These are phyloP conservation scores for Chrysoporthe deuterocubensis DNA, from an alignment of 2,329 filamentous ascomycete genomes.

Conservation along the genomic window DNA sequence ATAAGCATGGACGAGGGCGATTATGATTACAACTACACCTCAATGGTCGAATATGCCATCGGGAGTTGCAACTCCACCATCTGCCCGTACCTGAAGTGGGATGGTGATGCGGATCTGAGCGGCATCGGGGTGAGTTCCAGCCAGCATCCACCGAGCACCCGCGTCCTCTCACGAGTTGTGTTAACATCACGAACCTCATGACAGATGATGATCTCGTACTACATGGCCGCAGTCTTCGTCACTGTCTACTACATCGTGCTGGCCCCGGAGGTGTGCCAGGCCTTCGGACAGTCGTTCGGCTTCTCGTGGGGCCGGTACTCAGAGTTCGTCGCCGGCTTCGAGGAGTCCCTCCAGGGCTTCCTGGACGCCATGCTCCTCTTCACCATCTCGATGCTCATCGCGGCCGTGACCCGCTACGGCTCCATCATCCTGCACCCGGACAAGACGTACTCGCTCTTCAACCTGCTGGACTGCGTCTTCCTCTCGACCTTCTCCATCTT, in stretches of 20 bases:
- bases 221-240: conserved; percentile 25
- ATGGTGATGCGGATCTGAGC: conserved; percentile 25
- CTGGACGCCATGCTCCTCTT: conserved; percentile 24
- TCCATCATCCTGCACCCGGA: conserved; percentile 18
- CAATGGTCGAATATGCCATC: neutral
- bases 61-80: conserved; percentile 24
- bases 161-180: no score
- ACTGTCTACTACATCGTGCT: conserved; percentile 28
- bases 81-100: conserved; percentile 23
- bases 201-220: conserved; percentile 27
- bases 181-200: neutral
- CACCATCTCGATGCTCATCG: conserved; percentile 26
- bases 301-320: neutral
- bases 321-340: neutral
- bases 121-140: conserved; percentile 25
- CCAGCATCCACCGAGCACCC: neutral
- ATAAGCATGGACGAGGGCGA: conserved; percentile 5
- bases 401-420: conserved; percentile 24
- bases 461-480: conserved; percentile 24
- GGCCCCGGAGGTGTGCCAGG: conserved; percentile 13
- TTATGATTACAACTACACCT: neutral
- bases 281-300: conserved; percentile 2
- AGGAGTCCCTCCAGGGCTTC: conserved; percentile 2
- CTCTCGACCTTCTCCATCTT: conserved; percentile 26
- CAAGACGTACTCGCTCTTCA: conserved; percentile 25